Conservation (phyloP, 2,329 filamentous ascomycete species). For the Massarina eburnea region DNA sequence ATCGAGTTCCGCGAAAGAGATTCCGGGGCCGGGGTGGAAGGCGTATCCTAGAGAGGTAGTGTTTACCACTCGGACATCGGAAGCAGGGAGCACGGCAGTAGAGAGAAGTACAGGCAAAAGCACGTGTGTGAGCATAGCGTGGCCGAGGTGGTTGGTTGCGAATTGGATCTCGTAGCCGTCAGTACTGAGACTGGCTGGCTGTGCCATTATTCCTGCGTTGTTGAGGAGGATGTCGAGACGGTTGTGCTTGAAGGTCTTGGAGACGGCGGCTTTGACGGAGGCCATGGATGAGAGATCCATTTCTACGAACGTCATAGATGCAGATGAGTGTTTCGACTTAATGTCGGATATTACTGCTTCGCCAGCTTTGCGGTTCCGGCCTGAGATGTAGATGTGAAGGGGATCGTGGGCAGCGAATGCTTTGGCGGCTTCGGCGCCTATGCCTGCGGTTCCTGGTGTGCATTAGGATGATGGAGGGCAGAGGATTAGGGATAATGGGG, state of each 20-base stretch:
- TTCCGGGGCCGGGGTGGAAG: constrained; percentile 22
- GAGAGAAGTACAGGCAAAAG: constrained; percentile 44
- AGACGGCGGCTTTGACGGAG: constrained; percentile 33
- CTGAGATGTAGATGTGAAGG: constrained; percentile 46
- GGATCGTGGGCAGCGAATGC: constrained; percentile 47
- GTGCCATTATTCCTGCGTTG: constrained; percentile 47
- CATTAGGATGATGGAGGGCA: neutral
- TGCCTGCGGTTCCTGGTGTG: constrained; percentile 45
- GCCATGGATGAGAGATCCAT: constrained; percentile 41
- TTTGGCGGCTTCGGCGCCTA: constrained; percentile 45
- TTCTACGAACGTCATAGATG: constrained; percentile 33
- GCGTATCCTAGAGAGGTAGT: constrained; percentile 32
- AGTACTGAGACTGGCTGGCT: constrained; percentile 32
- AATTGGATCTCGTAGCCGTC: constrained; percentile 54
- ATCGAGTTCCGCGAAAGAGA: constrained; percentile 35
- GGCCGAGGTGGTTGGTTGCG: constrained; percentile 52
- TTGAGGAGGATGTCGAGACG: constrained; percentile 47
- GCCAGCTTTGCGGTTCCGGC: constrained; percentile 41
- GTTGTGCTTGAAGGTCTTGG: constrained; percentile 23
- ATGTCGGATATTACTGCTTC: constrained; percentile 37
- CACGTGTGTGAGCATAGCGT: constrained; percentile 46
- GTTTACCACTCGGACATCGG: constrained; percentile 48
- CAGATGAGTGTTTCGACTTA: constrained; percentile 24
- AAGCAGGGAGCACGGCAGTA: constrained; percentile 35
- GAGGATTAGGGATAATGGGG: neutral